These are phyloP conservation scores for Aspergillus novoparasiticus DNA, from an alignment of 2,329 filamentous ascomycete genomes.

Conservation along the genomic window DNA sequence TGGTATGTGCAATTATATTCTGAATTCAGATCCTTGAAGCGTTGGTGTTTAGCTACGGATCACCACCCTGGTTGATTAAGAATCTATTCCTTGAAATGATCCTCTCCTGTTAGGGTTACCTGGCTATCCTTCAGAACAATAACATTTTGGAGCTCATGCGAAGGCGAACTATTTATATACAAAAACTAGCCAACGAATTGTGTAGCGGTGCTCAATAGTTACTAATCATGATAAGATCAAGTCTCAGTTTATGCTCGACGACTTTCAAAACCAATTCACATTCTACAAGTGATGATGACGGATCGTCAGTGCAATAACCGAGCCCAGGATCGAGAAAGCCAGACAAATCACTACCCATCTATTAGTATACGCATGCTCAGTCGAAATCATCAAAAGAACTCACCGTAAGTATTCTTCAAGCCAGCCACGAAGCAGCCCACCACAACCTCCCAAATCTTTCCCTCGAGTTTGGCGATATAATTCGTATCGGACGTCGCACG, in stretches of 20 bases:
- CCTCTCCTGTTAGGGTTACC: too few species aligned
- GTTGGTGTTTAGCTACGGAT: too few species aligned
- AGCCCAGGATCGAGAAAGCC: not conserved
- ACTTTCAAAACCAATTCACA: not conserved
- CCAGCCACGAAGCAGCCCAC: slow-evolving; percentile 31
- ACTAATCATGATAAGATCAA: not conserved
- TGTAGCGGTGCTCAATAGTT: not conserved
- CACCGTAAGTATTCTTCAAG: slow-evolving; percentile 32
- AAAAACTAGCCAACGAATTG: not conserved
- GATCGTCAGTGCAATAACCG: not conserved
- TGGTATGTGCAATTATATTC: too few species aligned
- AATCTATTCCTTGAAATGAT: too few species aligned
- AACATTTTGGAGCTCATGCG: not conserved
- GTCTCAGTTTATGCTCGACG: not conserved
- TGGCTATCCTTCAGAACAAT: too few species aligned
- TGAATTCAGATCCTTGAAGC: too few species aligned
- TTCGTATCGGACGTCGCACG: slow-evolving; percentile 43
- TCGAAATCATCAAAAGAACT: not conserved
- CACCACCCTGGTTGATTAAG: too few species aligned
- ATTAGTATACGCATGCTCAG: not conserved
- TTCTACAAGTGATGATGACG: not conserved
- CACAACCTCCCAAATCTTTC: slow-evolving; percentile 29
- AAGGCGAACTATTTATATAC: not conserved
- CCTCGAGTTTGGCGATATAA: slow-evolving; percentile 39
- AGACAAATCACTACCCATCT: not conserved